Base-by-base conservation (phyloP, 2,329 filamentous ascomycete species). In the Ophiostoma ulmi region DNA sequence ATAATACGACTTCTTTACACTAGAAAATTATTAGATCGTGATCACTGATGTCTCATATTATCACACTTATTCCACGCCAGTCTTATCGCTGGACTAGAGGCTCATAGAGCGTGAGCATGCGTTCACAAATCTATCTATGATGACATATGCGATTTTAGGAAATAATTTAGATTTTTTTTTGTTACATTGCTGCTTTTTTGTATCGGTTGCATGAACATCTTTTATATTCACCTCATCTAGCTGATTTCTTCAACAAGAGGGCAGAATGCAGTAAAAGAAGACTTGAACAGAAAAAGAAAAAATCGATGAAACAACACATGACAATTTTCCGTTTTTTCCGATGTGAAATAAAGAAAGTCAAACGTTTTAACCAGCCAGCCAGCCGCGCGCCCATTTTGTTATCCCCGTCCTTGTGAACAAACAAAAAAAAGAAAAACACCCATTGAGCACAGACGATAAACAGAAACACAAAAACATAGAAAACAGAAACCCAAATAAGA, bases 271-370 rank as follows among this genome's bases (percentile, higher is more conserved):
- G 26, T 31, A 52, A 67, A 52, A 44, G 38, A 22, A 35, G 31
- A 44, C 36, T 63, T 44, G 52, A 70, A 67, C 66, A 64, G 61
- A 68, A 67, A 67, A 66, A 69, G 61, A 58, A 70, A 70, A 52
- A 67, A 69, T 71, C 61, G 69, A 71, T 70, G 67, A 69, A 72
- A 70, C 67, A 72, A 73, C 71, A 68, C 64, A 71, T 31, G 22
- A 44, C 70, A 72, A 65, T 66, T 72, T 73, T 73, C 72, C 73
- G 67, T 68, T 38, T 65, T 73, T 72, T 72, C 72, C 72, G 70
- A 72, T 63, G 61, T 36, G 36, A 65, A 39, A 31, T 39, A 36
- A 35, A 65, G 39, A 44, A 67, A 67, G 65, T 48, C 38, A 72
- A 70, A 61, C 52, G 70, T 71, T 72, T 70, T 72, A 72, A 67